A percentile compares a stretch with the other conserved stretches of the same genome.
These are phyloP conservation scores for Limnanthes douglasii DNA, from an alignment of 345 rosid species.

Conservation along the genomic window DNA sequence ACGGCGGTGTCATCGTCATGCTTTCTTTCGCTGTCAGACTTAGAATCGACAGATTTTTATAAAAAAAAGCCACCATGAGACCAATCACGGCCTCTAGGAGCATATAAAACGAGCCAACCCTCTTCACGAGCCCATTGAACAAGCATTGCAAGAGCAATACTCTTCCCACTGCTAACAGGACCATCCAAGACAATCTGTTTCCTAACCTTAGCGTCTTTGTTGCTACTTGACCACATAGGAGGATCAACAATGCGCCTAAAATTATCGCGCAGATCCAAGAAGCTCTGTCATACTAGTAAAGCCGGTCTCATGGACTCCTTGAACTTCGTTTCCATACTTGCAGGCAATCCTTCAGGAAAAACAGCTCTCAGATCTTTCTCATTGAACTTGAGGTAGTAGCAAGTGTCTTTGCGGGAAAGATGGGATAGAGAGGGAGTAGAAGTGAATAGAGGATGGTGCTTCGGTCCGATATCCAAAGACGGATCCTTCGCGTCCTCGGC, in stretches of 20 bases:
- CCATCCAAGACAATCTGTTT: slow-evolving; percentile 94
- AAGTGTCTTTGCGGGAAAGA: slow-evolving; percentile 42
- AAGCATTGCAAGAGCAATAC: slow-evolving; percentile 84
- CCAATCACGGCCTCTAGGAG: slow-evolving; percentile 78
- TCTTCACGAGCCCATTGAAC: slow-evolving; percentile 97
- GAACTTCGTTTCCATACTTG: slow-evolving; percentile 62
- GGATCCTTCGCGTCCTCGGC: slow-evolving; percentile 52
- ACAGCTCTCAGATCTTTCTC: slow-evolving; percentile 34
- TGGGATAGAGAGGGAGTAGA: slow-evolving; percentile 38
- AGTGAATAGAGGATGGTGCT: slow-evolving; percentile 66
- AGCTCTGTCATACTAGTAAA: slow-evolving; percentile 63
- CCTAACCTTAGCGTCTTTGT: slow-evolving; percentile 45
- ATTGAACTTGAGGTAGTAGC: slow-evolving; percentile 70
- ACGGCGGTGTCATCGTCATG: too few relatives aligned
- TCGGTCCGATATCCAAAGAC: slow-evolving; percentile 56
- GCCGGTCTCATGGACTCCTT: slow-evolving; percentile 67
- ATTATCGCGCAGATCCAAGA: slow-evolving; percentile 82
- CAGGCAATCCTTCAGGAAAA: slow-evolving; percentile 73
- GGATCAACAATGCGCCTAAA: slow-evolving; percentile 85
- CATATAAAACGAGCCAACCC: slow-evolving; percentile 94
- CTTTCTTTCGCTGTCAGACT: too few relatives aligned
- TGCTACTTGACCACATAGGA: slow-evolving; percentile 25
- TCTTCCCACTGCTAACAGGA: slow-evolving; percentile 84
- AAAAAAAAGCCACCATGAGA: slow-evolving; percentile 83
- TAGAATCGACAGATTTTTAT: too few relatives aligned